These are phyloP conservation scores for Lecanicillium sp. DNA, from an alignment of 2,329 filamentous ascomycete genomes.

Conservation along the genomic window DNA sequence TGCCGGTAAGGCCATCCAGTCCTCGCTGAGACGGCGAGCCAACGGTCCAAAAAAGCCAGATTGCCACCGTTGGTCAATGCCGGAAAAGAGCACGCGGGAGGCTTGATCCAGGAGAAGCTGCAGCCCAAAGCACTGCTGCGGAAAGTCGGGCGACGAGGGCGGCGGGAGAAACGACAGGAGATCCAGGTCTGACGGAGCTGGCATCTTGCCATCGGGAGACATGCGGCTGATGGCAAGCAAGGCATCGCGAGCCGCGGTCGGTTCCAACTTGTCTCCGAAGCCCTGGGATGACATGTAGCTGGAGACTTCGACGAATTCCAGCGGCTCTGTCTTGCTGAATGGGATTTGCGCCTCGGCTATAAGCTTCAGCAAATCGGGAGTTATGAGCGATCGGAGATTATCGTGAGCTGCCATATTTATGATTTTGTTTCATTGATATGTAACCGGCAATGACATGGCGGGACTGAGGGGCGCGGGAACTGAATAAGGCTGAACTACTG, in stretches of 20 bases:
- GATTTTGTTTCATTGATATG: too few species aligned
- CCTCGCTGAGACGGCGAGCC: background rate
- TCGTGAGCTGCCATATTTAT: background rate
- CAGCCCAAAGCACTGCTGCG: background rate
- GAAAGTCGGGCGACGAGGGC: conserved; percentile 5
- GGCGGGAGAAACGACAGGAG: conserved; percentile 5
- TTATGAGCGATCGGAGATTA: background rate
- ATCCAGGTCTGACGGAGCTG: background rate
- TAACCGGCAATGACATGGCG: too few species aligned
- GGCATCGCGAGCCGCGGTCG: background rate
- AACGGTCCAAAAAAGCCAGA: conserved; percentile 3
- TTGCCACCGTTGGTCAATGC: background rate
- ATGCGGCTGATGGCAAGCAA: background rate
- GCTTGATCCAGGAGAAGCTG: conserved; percentile 1
- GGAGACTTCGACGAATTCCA: background rate
- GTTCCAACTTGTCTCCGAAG: background rate
- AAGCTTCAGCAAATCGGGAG: background rate
- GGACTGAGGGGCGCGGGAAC: too few species aligned
- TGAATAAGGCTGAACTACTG: too few species aligned
- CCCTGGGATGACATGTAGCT: background rate
- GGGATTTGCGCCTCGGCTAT: background rate
- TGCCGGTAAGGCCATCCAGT: background rate
- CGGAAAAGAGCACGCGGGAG: background rate
- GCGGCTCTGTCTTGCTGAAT: background rate
- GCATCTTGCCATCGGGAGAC: background rate